Evolutionary conservation across 2,329 filamentous ascomycete species (phyloP).

Genomic region (Alternaria sp.): DNA sequence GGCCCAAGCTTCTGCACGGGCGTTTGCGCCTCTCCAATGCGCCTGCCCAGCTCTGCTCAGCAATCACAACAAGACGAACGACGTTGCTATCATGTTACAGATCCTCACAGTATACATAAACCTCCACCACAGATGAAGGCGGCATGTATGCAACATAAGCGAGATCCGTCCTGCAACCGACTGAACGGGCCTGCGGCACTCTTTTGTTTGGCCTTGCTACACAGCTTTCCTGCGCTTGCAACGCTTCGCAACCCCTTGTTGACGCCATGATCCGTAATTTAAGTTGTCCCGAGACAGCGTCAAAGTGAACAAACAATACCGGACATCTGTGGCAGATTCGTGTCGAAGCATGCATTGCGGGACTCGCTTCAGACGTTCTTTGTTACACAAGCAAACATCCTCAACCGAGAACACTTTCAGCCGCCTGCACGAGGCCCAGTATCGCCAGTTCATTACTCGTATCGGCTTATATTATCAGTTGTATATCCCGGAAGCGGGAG

Average conservation of each 20-base stretch:
- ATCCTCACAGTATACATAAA: neutral
- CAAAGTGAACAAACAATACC: neutral
- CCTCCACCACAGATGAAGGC: neutral
- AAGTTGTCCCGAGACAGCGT: neutral
- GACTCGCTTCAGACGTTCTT: neutral
- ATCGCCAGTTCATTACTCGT: neutral
- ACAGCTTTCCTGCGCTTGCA: neutral
- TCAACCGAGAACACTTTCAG: neutral
- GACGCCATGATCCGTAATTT: neutral
- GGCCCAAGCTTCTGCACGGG: neutral
- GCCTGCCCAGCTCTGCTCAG: neutral
- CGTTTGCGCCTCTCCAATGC: neutral
- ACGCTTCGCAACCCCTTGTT: neutral
- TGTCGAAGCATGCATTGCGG: neutral
- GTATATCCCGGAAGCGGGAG: slow-evolving; percentile 1
- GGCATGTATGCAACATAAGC: neutral
- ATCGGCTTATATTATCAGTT: neutral
- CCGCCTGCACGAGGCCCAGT: neutral
- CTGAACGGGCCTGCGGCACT: neutral
- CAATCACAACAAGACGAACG: neutral
- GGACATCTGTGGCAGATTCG: neutral
- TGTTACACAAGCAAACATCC: neutral
- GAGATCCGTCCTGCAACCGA: neutral
- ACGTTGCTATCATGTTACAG: neutral
- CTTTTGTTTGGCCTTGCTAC: neutral